Evolutionary conservation across 257 asterid species (phyloP).

Genomic region (Ligustrum vulgare): DNA sequence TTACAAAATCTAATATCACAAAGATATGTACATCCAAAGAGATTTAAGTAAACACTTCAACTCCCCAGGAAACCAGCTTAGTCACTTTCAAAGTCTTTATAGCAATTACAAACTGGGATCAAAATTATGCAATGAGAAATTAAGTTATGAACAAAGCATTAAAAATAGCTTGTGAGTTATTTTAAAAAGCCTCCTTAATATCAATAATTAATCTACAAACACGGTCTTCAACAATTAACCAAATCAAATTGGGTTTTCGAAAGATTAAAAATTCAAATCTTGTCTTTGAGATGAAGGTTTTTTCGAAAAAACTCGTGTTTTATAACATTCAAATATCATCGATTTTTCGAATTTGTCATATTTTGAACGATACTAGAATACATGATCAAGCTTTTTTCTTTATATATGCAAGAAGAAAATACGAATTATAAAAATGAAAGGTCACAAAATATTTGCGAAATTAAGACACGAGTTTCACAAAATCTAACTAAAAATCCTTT

Average conservation of each 20-base stretch:
- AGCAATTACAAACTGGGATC: neutral
- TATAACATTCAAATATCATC: too few species aligned
- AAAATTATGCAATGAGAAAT: neutral
- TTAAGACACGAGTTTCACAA: neutral
- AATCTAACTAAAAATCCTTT: neutral
- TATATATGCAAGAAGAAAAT: neutral
- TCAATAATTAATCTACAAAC: neutral
- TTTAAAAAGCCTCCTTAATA: conserved; percentile 1
- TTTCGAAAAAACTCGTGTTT: too few species aligned
- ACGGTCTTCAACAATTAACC: conserved; percentile 8
- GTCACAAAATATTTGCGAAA: conserved; percentile 9
- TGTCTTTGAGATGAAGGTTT: too few species aligned
- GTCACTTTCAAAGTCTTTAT: neutral
- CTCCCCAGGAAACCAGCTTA: neutral
- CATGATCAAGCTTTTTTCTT: neutral
- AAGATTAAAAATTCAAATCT: neutral
- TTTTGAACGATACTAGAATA: neutral
- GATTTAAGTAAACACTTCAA: neutral
- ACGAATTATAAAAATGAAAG: neutral
- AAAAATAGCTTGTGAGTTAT: neutral
- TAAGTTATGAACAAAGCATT: neutral
- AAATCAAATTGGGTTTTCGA: neutral
- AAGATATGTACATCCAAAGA: conserved; percentile 1
- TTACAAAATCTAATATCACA: neutral
- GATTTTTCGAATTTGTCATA: too few species aligned